Base-by-base conservation (phyloP, 257 asterid genomes). In the Przewalskia tangutica region DNA sequence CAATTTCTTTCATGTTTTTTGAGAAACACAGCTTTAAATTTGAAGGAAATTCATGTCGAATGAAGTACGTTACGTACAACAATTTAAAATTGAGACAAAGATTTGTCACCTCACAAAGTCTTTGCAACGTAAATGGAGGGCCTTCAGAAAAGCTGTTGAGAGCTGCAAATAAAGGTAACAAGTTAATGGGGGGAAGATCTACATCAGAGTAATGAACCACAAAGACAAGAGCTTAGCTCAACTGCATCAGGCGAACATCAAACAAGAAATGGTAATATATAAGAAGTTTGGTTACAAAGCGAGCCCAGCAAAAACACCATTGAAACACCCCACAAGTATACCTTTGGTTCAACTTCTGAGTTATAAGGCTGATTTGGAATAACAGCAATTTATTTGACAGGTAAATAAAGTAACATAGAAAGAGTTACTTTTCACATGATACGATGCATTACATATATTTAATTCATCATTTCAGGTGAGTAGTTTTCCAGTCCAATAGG, bases 101-200 rank as follows among this genome's bases (percentile, higher is more conserved):
- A 64, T 46, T 46, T 46, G 62, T 77, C n/a, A 93, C 98, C 99
- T 95, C 99, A 84, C 98, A 93, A 56, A 95, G 95, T 90, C 99
- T 93, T 85, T 94, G 99, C 88, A 95, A 84, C 16, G 99, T 95
- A 89, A 95, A 95, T 4, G 99, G 99, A 82, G 99, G 99, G 79
- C 99, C 99, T 81, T 91, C 95, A 68, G 86, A 90, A 88, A 95
- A 95, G 90, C 90, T 86, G 55, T 86, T 86, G 84, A 95, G 93
- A 90, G 95, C 99, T 95, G 97, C 90, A 86, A 83, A 84, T 80
- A 82, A 68, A 82, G 83, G 44, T 48, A 63, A 23, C 68, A 62
- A 23, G 17, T 7, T 4, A 48, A 73, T 20, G 59, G 7, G 44
- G 44, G 14, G 1, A 46, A 48, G 60, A 73, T 73, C 60, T 8